Conservation (phyloP, 1,284 basidiomycete species). For the Apiotrichum montevideense region DNA sequence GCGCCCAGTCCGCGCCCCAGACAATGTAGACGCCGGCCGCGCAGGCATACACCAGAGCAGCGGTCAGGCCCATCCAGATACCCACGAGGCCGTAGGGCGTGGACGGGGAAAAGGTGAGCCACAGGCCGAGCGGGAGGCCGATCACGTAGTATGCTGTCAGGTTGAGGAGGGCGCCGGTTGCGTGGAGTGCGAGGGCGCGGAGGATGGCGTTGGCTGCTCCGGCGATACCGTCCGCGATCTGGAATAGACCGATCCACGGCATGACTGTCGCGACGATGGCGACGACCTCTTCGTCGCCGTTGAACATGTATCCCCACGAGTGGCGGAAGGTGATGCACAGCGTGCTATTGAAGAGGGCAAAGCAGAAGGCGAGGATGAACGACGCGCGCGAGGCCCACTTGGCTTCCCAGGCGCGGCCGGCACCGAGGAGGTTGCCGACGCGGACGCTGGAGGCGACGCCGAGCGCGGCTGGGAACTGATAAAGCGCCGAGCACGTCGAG, state of each 20-base stretch:
- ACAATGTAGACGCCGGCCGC: constrained; percentile 42
- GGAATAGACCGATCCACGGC: constrained; percentile 66
- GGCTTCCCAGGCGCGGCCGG: constrained; percentile 62
- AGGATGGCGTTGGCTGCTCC: constrained; percentile 69
- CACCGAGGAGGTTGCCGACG: constrained; percentile 75
- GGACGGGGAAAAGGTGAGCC: constrained; percentile 46
- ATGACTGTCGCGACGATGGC: constrained; percentile 63
- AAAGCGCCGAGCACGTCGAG: constrained; percentile 63
- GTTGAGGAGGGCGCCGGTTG: constrained; percentile 50
- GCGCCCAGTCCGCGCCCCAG: constrained; percentile 47
- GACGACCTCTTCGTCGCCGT: constrained; percentile 62
- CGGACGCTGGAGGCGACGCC: constrained; percentile 77
- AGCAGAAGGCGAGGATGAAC: constrained; percentile 57
- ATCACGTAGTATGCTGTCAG: constrained; percentile 50
- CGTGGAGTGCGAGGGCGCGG: constrained; percentile 64
- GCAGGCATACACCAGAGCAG: constrained; percentile 47
- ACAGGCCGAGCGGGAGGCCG: constrained; percentile 49
- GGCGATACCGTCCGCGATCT: constrained; percentile 59
- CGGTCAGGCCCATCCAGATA: constrained; percentile 50
- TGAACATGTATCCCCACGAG: constrained; percentile 77
- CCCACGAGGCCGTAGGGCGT: constrained; percentile 42
- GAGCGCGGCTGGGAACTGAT: constrained; percentile 76
- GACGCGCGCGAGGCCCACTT: constrained; percentile 58
- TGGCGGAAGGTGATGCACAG: constrained; percentile 67
- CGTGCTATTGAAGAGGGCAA: constrained; percentile 59